Evolutionary conservation across 2,329 filamentous ascomycete species (phyloP), one percentile per base, ranked within the genome.

Genomic region (Huntiella abstrusa): DNA sequence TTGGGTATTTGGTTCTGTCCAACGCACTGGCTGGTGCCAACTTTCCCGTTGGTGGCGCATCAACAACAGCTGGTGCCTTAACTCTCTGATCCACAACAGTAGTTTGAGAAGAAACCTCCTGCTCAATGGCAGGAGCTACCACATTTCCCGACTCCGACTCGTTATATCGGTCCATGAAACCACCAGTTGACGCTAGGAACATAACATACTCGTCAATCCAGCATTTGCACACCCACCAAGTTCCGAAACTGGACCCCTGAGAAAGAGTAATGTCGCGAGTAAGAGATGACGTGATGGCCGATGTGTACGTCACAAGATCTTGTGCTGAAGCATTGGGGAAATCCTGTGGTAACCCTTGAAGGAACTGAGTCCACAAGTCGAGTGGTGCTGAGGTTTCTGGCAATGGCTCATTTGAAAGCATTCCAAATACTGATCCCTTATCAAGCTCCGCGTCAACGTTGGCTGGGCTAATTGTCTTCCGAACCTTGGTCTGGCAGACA

Each of bases 181-280:
- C 88, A 43, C 87, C 88, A 55, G 87, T 79, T 55, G 92, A 85
- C 0, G 84, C 85, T 53, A 94, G 68, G 71, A 92, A 95, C 48
- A 81, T 71, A 43, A 86, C 76, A 83, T 93, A 92, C 63, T 96
- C 88, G 56, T 95, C 87, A 45, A 95, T 74, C 70, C 88, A 96
- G 49, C 88, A 87, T 59, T 95, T 94, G 3, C 86, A 86, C 49
- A 95, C 83, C 83, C 83, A 91, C 85, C 85, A 92, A 4, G 82
- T 79, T n/a, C 83, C 80, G 56, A 88, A 92, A 56, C 81, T 87
- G 57, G 79, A 76, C 13, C 80, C 82, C 52, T 82, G 78, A 36
- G 75, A 70, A 43, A 91, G 77, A 1, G 83, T 91, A 48, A 92
- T 72, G 55, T 92, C 85, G 46, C 84, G 72, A 65, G 91, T 75